phyloP scores from a whole-genome alignment of 495 filamentous ascomycete genomes.

The Coniosporium apollinis region DNA sequence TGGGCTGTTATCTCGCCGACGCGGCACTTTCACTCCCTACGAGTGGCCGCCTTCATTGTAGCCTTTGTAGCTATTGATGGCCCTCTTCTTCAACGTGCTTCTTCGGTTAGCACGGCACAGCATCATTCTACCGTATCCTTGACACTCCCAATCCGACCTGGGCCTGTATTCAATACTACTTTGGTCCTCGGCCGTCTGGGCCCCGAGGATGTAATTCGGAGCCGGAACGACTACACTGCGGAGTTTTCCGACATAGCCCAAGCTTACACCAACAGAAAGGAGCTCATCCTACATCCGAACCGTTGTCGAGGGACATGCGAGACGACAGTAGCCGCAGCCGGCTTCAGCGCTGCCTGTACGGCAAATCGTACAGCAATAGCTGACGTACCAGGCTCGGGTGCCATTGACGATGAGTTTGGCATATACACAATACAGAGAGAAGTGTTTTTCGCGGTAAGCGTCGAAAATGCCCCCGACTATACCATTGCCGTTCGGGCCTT shows the following conservation, averaged over 20 bases:
- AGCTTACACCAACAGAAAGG: slow-evolving; percentile 1
- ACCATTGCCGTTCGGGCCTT: background rate
- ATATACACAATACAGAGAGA: too few relatives aligned
- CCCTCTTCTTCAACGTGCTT: slow-evolving; percentile 8
- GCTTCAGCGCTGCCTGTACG: slow-evolving; percentile 2
- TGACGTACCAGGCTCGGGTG: slow-evolving; percentile 2
- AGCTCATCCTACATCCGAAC: background rate
- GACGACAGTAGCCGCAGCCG: background rate
- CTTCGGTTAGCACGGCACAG: slow-evolving; percentile 2
- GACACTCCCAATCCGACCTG: slow-evolving; percentile 1
- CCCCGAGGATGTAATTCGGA: too few relatives aligned
- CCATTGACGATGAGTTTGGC: background rate
- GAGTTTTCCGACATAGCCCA: background rate
- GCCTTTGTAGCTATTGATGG: slow-evolving; percentile 7
- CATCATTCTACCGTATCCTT: background rate
- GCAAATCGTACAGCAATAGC: slow-evolving; percentile 4
- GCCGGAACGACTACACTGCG: slow-evolving; percentile 1
- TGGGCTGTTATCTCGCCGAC: background rate
- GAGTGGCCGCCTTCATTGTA: background rate
- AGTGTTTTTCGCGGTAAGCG: slow-evolving; percentile 1
- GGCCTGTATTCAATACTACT: slow-evolving; percentile 2
- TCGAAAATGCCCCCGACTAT: background rate
- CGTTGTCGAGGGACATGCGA: background rate
- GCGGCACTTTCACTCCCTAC: background rate
- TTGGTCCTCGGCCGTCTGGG: background rate